A percentile compares a stretch with the other conserved stretches of the same genome.
Evolutionary conservation across 805 yeast species (phyloP).

Genomic region (Saccharomycopsis sp.): DNA sequence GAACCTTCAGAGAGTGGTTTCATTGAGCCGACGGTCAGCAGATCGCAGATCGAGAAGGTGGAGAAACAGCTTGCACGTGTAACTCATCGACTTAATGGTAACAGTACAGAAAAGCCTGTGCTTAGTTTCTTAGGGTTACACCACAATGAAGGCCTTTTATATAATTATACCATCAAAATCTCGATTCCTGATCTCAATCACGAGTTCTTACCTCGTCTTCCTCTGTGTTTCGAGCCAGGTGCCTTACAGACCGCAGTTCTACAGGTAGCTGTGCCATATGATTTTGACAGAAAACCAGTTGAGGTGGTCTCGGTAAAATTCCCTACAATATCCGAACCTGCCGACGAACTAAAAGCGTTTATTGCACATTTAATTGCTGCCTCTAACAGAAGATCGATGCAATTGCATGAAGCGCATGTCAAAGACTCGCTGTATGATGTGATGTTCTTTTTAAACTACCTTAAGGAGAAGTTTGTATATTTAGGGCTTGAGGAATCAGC

Average conservation of each 20-base stretch:
- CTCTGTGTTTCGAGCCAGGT: background rate
- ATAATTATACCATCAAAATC: background rate
- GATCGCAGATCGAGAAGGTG: background rate
- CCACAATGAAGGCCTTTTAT: background rate
- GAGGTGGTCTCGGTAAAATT: background rate
- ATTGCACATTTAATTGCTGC: background rate
- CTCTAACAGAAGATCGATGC: background rate
- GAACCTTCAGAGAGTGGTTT: background rate
- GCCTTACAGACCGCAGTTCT: background rate
- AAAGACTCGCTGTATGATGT: background rate
- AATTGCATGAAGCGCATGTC: background rate
- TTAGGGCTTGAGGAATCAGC: background rate
- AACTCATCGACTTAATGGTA: background rate
- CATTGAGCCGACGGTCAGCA: background rate
- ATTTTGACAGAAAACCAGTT: background rate
- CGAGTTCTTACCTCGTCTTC: background rate
- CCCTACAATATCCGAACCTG: background rate
- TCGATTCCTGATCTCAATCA: background rate
- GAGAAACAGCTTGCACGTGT: background rate
- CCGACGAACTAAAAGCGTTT: background rate
- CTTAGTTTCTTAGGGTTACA: background rate
- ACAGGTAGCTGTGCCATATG: background rate
- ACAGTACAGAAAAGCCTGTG: background rate
- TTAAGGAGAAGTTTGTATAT: background rate
- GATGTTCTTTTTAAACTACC: slow-evolving; percentile 1